Evolutionary conservation across 1,284 basidiomycete species (phyloP), one percentile per base, ranked within the genome.

Genomic region (Afroboletus lepidellus): DNA sequence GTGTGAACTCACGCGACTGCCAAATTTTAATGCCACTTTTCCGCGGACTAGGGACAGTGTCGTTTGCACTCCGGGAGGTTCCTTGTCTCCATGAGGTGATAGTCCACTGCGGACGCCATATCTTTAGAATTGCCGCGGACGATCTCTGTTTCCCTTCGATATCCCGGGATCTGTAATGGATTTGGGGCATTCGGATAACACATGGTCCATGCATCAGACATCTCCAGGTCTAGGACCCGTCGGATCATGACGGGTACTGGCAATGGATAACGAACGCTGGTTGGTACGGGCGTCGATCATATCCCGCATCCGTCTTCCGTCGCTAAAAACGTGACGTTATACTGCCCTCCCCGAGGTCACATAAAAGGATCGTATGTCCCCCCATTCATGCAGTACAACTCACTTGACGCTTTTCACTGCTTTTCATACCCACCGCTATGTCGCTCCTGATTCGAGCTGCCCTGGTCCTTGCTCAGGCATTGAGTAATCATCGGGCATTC

Each of bases 401-500:
- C 43, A 41, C 41, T 20, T n/a, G 41, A 41, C 44, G 36, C 44
- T 16, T 13, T 41, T 34, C 8, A n/a, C 23, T 32, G 1, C 32
- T 42, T n/a, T 48, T 29, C 25, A 8, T 34, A 36, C 44, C 24
- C 25, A 3, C 41, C 27, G 5, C 24, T 21, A 81, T 81, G 79
- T 74, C 75, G 51, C 60, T 75, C 48, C 53, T 72, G 43, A 46
- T 60, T 30, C 74, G 82, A 18, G 73, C 75, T 21, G 59, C 70
- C 25, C 74, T 85, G 52, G 69, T 79, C 57, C 61, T 72, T 24
- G 50, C 76, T 21, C 81, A 84, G 56, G 79, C 80, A 3, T 49
- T 76, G 24, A 73, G 71, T 61, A 79, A 83, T 60, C 77, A 81
- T 41, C 59, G 76, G 1, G 83, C 81, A 0, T 81, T 74, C 60